These are phyloP conservation scores for Yamadazyma sp. DNA, from an alignment of 1,139 yeast species.

Conservation along the genomic window DNA sequence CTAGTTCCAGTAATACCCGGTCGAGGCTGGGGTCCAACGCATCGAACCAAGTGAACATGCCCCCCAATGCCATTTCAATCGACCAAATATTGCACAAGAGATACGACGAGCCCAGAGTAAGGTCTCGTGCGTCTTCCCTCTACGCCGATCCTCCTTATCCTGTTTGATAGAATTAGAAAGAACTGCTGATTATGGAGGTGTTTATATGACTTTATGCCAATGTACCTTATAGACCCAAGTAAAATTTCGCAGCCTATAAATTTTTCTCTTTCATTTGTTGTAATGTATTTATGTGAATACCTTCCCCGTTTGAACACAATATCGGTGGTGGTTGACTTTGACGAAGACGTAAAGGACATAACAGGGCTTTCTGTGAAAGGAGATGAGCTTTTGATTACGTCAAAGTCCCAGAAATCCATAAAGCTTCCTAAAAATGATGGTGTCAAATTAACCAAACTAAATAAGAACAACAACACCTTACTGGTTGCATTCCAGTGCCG, in stretches of 20 bases:
- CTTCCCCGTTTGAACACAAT: conserved; percentile 38
- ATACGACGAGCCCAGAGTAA: background rate
- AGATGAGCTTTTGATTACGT: background rate
- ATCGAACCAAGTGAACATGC: conserved; percentile 7
- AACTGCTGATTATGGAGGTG: too few relatives aligned
- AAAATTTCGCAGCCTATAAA: conserved; percentile 6
- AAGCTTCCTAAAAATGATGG: conserved; percentile 1
- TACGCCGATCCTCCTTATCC: conserved; percentile 10
- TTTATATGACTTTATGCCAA: too few relatives aligned
- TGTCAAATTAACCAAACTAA: conserved; percentile 8
- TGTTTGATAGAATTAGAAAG: background rate
- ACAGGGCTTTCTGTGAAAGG: conserved; percentile 7
- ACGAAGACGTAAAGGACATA: conserved; percentile 13
- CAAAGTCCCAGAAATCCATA: background rate
- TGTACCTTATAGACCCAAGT: too few relatives aligned
- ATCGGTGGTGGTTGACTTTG: conserved; percentile 28
- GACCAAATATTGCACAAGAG: conserved; percentile 6
- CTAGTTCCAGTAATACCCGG: conserved; percentile 1
- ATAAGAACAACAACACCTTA: conserved; percentile 6
- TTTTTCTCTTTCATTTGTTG: too few relatives aligned
- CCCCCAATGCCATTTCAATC: conserved; percentile 11
- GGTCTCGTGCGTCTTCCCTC: conserved; percentile 8
- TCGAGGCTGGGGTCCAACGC: conserved; percentile 8
- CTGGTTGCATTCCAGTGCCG: conserved; percentile 13
- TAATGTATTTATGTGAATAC: conserved; percentile 38